Percentiles rank a stretch among this genome's conserved stretches.
These are phyloP conservation scores for Suillus brevipes DNA, from an alignment of 768 basidiomycete genomes.

Conservation along the genomic window DNA sequence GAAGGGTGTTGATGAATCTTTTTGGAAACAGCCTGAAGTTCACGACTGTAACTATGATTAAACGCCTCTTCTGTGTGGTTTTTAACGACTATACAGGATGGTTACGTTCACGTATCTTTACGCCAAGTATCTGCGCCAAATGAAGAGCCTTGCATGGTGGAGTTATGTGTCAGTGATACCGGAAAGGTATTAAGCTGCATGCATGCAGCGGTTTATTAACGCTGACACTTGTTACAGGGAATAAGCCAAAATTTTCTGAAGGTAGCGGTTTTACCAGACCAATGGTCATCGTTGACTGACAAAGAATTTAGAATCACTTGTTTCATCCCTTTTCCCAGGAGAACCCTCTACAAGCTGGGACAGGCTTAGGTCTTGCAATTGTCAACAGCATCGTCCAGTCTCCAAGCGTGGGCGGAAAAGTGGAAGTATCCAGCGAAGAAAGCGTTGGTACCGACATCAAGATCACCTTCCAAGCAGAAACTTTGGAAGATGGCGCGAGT, in stretches of 20 bases:
- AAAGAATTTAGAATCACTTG: slow-evolving; percentile 68
- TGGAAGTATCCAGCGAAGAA: slow-evolving; percentile 93
- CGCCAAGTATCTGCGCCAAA: slow-evolving; percentile 65
- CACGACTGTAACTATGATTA: slow-evolving; percentile 57
- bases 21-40: slow-evolving; percentile 95
- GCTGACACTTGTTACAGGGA: slow-evolving; percentile 46
- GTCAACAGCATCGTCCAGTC: slow-evolving; percentile 91
- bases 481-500: slow-evolving; percentile 40
- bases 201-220: background rate
- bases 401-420: slow-evolving; percentile 83
- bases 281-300: slow-evolving; percentile 4
- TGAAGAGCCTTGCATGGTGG: slow-evolving; percentile 67
- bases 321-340: slow-evolving; percentile 98
- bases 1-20: slow-evolving; percentile 91
- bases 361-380: slow-evolving; percentile 91
- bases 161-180: slow-evolving; percentile 84
- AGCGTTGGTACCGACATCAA: slow-evolving; percentile 90
- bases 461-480: slow-evolving; percentile 76
- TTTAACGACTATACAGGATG: slow-evolving; percentile 51
- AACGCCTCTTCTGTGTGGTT: background rate
- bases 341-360: slow-evolving; percentile 90
- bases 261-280: slow-evolving; percentile 37
- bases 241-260: slow-evolving; percentile 93
- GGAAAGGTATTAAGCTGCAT: slow-evolving; percentile 61
- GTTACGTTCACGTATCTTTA: slow-evolving; percentile 83